Base-by-base conservation (phyloP, 1,139 yeast genomes). In the Yamadazyma taylorii region DNA sequence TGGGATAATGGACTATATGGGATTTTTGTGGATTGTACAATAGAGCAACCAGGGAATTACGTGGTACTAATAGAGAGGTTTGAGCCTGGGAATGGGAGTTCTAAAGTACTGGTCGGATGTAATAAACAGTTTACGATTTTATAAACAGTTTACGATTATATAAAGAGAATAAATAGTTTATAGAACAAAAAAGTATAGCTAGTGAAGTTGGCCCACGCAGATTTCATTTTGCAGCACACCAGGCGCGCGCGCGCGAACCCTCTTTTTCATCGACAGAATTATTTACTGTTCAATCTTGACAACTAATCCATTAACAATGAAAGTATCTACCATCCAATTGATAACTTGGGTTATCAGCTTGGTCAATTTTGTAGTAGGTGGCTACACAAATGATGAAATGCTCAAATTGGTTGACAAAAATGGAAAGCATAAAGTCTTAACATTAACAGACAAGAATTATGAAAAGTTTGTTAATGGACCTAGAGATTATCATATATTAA, bases 401-500 rank as follows among this genome's bases (percentile, higher is more conserved):
- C 41, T 49, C 17, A 35, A 45, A 7, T 41, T 58, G 36, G 55
- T 56, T 6, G 47, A 54, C 31, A 40, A 47, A 7, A 45, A 40
- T 26, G 56, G 58, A 17, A 47, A 48, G 34, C 42, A 41, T 31
- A 61, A 57, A 31, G 53, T 60, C 10, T 45, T 69, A 17, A 36
- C 48, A 12, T 46, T 90, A 48, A 80, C 76, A 29, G 92, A 85
- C 51, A 63, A 60, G 35, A 85, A 82, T 53, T 85, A 72, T 55
- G 72, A 77, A 46, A 60, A 65, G 26, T 59, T 85, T 22, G 69
- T 89, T 42, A 66, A 67, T 22, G 89, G 90, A 2, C 81, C 82
- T 17, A 74, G 92, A 52, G 89, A 88, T 52, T 81, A 78, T 58
- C 76, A 84, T 34, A 53, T 86, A 14, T 72, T 86, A 17, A 60